A percentile compares a stretch with the other conserved stretches of the same genome.
Conservation (phyloP, 1,284 basidiomycete genomes). For the Malassezia arunalokei region DNA sequence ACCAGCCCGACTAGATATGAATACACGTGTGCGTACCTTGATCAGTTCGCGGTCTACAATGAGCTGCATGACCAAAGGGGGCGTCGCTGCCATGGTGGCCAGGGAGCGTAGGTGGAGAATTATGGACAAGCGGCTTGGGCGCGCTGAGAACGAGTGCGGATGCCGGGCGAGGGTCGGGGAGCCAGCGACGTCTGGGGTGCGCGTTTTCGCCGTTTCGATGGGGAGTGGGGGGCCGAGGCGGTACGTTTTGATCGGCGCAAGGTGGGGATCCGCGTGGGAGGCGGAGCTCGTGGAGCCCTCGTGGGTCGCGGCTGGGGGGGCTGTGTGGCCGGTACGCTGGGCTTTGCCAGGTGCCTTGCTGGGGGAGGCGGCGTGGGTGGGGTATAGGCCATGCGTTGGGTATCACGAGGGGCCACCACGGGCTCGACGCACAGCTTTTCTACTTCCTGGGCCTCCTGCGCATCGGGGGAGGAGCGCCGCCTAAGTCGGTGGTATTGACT, state of each 20-base stretch:
- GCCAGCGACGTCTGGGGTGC: background rate
- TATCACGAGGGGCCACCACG: no score
- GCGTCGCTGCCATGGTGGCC: background rate
- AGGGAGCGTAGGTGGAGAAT: background rate
- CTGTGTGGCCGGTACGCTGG: no score
- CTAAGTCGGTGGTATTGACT: background rate
- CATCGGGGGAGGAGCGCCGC: background rate
- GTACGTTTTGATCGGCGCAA: background rate
- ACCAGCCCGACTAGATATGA: slow-evolving; percentile 49
- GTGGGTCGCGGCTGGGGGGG: no score
- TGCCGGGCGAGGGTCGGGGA: background rate
- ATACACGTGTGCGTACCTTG: slow-evolving; percentile 10
- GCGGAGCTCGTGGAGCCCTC: no score
- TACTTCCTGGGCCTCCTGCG: background rate
- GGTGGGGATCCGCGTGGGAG: no score
- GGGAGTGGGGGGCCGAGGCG: background rate
- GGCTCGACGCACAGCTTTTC: background rate
- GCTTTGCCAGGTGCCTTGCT: no score
- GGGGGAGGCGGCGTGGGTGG: no score
- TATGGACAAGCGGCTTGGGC: background rate
- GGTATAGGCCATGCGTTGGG: no score
- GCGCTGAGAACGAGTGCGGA: background rate
- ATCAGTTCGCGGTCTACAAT: slow-evolving; percentile 26
- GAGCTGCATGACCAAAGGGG: slow-evolving; percentile 43
- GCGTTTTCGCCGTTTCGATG: background rate